Conservation (phyloP, 345 rosid genomes). For the Brassica juncea region DNA sequence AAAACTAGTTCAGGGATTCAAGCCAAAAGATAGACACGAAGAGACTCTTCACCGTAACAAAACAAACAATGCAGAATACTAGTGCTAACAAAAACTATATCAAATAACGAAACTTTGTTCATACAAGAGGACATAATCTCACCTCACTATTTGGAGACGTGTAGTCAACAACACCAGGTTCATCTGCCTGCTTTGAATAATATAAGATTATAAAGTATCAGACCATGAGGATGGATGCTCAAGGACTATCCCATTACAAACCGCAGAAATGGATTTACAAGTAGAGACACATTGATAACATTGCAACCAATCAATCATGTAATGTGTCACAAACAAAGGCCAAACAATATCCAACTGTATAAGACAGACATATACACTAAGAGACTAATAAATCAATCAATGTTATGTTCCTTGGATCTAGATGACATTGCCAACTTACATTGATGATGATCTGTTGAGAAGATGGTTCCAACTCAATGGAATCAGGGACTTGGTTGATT, state of each 20-base stretch:
- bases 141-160: slow-evolving; percentile 48
- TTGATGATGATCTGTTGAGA: slow-evolving; percentile 24
- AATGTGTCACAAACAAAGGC: not conserved
- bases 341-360: not conserved
- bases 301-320: slow-evolving; percentile 1
- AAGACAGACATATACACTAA: not conserved
- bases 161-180: slow-evolving; percentile 42
- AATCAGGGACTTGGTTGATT: slow-evolving; percentile 28
- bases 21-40: slow-evolving; percentile 9
- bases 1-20: slow-evolving; percentile 13
- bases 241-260: slow-evolving; percentile 10
- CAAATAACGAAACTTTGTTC: not conserved
- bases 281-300: not conserved
- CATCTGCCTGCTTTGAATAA: slow-evolving; percentile 39
- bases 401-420: not conserved
- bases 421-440: slow-evolving; percentile 39
- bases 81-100: not conserved
- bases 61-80: not conserved
- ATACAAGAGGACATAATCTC: slow-evolving; percentile 19
- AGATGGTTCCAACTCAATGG: slow-evolving; percentile 20
- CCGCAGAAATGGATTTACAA: slow-evolving; percentile 2
- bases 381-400: not conserved
- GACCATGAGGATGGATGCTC: not conserved
- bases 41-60: slow-evolving; percentile 4
- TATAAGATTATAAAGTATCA: not conserved